Evolutionary conservation across 2,329 filamentous ascomycete species (phyloP), one percentile per base, ranked within the genome.

Genomic region (Talaromyces sp.): DNA sequence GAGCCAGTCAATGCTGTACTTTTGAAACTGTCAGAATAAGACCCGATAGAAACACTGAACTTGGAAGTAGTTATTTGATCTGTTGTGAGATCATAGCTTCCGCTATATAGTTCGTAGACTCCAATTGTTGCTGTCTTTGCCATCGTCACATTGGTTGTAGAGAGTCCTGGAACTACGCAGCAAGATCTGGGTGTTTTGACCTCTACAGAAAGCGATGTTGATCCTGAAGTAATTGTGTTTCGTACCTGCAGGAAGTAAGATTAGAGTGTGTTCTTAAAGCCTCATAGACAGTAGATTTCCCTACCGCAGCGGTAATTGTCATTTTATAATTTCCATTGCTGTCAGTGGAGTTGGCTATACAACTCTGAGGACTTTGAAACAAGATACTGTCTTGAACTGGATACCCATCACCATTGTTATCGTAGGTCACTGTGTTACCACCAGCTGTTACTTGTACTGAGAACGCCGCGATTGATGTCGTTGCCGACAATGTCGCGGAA

Each of bases 401-500:
- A 62, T 62, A 62, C 4, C 50, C 39, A 57, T 48, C 48, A 5
- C 60, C 60, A n/a, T 62, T 62, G 18, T 62, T 62, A 31, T 62
- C 31, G 40, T 58, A 57, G 5, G 52, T 62, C 18, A 62, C 60
- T 23, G 60, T 62, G 5, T 57, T 57, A 33, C 52, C 60, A 50
- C 21, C 42, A 31, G 60, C 18, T 39, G 52, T 62, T 5, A 62
- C 60, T 33, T 62, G 60, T 23, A 62, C 52, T 21, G 14, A 57
- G 6, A 62, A 62, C 40, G 60, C 12, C 28, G 60, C 57, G 9
- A 62, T 62, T 31, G 60, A 62, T 33, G 52, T 57, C 6, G 39
- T 33, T 21, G 44, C 31, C 23, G 60, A 21, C 4, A 62, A 57
- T 48, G 8, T 50, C 48, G 60, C 33, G 7, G 60, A 62, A 16